Evolutionary conservation across 2,329 filamentous ascomycete species (phyloP).

Genomic region (Apiospora rasikravindrae): DNA sequence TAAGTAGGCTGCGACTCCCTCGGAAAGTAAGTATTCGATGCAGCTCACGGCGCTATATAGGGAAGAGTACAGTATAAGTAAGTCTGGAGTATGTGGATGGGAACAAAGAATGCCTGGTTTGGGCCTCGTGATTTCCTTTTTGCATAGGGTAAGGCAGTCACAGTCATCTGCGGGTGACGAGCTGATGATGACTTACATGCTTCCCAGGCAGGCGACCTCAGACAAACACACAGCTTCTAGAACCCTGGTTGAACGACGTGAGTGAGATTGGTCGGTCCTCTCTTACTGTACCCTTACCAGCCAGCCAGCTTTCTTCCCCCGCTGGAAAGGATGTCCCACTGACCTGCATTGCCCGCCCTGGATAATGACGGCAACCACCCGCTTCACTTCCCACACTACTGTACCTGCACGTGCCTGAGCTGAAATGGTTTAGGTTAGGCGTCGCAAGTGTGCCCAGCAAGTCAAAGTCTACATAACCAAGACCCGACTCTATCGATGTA

Average conservation of each 20-base stretch:
- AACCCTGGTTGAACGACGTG: not conserved
- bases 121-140: conserved; percentile 4
- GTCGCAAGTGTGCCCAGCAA: not conserved
- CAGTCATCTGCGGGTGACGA: conserved; percentile 9
- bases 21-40: not conserved
- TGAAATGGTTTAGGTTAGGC: conserved; percentile 12
- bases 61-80: not conserved
- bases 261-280: not conserved
- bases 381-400: conserved; percentile 4
- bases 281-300: not conserved
- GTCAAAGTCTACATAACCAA: too few relatives aligned
- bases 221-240: not conserved
- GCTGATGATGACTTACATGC: conserved; percentile 16
- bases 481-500: too few relatives aligned
- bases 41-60: conserved; percentile 2
- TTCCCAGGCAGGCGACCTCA: not conserved
- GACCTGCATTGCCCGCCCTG: conserved; percentile 10
- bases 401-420: conserved; percentile 7
- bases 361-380: conserved; percentile 11
- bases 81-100: not conserved
- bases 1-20: not conserved
- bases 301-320: not conserved
- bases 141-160: conserved; percentile 5
- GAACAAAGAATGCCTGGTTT: not conserved
- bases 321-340: conserved; percentile 9